Conservation (phyloP, 768 basidiomycete genomes). For the Rhizopogon vinicolor region DNA sequence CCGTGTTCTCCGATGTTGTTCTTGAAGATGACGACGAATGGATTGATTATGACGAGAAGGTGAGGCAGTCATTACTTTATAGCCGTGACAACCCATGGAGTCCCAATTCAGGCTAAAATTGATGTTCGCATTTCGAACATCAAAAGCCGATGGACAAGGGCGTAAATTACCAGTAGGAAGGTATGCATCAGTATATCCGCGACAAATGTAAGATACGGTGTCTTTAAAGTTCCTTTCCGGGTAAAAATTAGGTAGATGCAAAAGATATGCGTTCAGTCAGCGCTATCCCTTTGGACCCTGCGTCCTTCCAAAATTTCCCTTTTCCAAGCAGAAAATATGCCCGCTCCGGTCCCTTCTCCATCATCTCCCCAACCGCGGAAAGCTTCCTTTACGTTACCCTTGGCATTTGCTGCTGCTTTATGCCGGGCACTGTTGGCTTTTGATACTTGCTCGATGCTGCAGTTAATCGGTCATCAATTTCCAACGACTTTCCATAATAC, state of each 20-base stretch:
- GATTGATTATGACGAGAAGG: slow-evolving; percentile 93
- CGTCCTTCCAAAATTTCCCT: slow-evolving; percentile 29
- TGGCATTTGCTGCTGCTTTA: neutral
- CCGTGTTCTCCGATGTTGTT: slow-evolving; percentile 61
- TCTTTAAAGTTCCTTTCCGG: neutral
- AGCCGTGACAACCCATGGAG: neutral
- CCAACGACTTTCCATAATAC: neutral
- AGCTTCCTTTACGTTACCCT: slow-evolving; percentile 7
- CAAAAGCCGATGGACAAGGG: slow-evolving; percentile 63
- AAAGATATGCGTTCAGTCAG: neutral
- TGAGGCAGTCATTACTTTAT: slow-evolving; percentile 18
- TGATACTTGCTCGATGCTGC: slow-evolving; percentile 42
- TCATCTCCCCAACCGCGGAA: slow-evolving; percentile 10
- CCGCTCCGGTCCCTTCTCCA: neutral
- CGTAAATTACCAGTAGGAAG: slow-evolving; percentile 27
- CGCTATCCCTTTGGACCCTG: neutral
- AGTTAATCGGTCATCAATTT: neutral
- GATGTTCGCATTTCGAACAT: slow-evolving; percentile 73
- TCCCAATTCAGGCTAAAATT: slow-evolving; percentile 39
- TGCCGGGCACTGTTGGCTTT: slow-evolving; percentile 34
- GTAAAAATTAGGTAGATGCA: neutral
- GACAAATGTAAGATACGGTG: neutral
- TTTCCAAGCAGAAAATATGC: slow-evolving; percentile 22
- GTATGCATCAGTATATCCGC: neutral
- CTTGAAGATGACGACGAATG: slow-evolving; percentile 61